Evolutionary conservation across 2,329 filamentous ascomycete genomes (phyloP).

Genomic region (Neoascochyta sp.): DNA sequence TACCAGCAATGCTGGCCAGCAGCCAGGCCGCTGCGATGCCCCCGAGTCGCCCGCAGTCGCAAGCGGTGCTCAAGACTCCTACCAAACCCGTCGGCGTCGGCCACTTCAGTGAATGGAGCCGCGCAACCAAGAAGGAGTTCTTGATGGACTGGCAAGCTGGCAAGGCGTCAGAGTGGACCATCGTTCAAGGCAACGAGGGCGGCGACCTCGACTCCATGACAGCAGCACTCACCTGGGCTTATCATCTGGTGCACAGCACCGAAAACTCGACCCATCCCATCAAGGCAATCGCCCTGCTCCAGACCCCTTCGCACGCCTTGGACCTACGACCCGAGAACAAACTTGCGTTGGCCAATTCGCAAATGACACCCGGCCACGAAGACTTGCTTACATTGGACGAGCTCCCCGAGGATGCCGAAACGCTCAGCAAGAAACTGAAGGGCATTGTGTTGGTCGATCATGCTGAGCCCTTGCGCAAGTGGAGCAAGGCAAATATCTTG

Average conservation of each 20-base stretch:
- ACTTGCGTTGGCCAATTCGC: constrained; percentile 43
- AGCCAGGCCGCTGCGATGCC: constrained; percentile 15
- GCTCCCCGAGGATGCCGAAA: constrained; percentile 47
- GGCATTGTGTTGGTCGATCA: constrained; percentile 50
- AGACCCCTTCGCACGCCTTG: constrained; percentile 46
- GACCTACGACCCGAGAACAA: constrained; percentile 50
- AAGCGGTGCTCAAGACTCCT: constrained; percentile 14
- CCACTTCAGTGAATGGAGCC: constrained; percentile 50
- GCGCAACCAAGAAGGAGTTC: constrained; percentile 46
- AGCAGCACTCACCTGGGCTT: constrained; percentile 47
- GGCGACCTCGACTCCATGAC: constrained; percentile 47
- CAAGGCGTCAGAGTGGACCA: constrained; percentile 42
- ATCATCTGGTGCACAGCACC: constrained; percentile 46
- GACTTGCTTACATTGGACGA: constrained; percentile 49
- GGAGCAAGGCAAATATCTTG: constrained; percentile 43
- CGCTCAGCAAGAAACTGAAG: constrained; percentile 41
- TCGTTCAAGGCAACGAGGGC: constrained; percentile 48
- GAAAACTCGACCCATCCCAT: constrained; percentile 42
- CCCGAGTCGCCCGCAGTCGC: constrained; percentile 13
- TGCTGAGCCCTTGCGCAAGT: constrained; percentile 42
- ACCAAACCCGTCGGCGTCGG: constrained; percentile 38
- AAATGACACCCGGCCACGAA: constrained; percentile 47
- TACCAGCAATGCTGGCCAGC: constrained; percentile 12
- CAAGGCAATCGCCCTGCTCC: constrained; percentile 48
- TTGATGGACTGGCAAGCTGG: constrained; percentile 48